Evolutionary conservation across 257 asterid species (phyloP).

Genomic region (Solanum virginianum): DNA sequence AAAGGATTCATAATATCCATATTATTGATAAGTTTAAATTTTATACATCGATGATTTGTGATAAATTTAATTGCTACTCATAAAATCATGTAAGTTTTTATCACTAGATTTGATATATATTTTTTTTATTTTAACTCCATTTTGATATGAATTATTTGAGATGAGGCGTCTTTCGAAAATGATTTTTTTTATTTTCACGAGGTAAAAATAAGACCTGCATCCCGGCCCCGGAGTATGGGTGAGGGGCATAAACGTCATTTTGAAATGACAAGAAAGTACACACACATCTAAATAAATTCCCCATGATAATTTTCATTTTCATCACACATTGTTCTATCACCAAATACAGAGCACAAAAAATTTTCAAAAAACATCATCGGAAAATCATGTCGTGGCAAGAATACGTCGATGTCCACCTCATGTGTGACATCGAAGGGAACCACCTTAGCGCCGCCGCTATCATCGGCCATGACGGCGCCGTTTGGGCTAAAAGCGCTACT

Average conservation of each 20-base stretch:
- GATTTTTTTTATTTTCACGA: accelerated
- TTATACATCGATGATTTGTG: background rate
- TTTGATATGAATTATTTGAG: background rate
- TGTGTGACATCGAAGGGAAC: constrained; percentile 56
- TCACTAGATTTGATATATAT: background rate
- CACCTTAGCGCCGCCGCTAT: constrained; percentile 66
- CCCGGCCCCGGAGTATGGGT: background rate
- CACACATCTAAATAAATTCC: background rate
- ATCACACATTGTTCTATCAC: background rate
- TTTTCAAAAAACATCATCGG: background rate
- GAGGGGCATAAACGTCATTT: background rate
- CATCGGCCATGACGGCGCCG: constrained; percentile 65
- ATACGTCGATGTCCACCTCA: constrained; percentile 69
- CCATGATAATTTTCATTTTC: background rate
- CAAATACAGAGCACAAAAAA: background rate
- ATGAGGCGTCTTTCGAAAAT: accelerated
- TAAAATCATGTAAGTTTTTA: background rate
- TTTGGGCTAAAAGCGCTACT: constrained; percentile 71
- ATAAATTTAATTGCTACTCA: background rate
- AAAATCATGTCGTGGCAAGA: constrained; percentile 74
- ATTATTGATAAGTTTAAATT: background rate
- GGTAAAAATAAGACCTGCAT: background rate
- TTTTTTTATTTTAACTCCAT: background rate
- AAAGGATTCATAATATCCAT: background rate
- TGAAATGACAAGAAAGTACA: background rate